phyloP scores from a whole-genome alignment of 257 asterid species.

The Echium plantagineum region DNA sequence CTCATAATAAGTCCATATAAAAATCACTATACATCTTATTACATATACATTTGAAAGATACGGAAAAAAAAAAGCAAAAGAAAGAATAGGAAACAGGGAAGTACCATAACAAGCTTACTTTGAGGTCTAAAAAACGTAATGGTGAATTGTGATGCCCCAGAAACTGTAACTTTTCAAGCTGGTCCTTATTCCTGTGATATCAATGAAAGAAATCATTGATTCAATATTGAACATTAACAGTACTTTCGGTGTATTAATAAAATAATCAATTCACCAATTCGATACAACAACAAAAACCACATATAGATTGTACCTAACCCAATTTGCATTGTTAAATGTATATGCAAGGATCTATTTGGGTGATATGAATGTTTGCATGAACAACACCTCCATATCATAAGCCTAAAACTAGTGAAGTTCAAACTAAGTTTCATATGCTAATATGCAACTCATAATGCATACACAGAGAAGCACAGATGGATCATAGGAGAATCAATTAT shows the following conservation, averaged over 20 bases:
- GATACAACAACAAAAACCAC: neutral
- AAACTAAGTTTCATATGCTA: neutral
- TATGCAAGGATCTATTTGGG: neutral
- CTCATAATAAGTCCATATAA: neutral
- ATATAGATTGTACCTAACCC: neutral
- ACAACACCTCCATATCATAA: too few relatives aligned
- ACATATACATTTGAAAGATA: neutral
- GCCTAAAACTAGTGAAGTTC: neutral
- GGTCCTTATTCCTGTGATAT: constrained; percentile 59
- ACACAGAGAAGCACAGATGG: too few relatives aligned
- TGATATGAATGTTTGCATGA: neutral
- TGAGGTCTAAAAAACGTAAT: constrained; percentile 48
- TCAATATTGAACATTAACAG: neutral
- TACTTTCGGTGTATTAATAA: too few relatives aligned
- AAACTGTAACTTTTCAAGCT: constrained; percentile 51
- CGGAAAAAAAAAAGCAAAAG: neutral
- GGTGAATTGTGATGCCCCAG: constrained; percentile 74
- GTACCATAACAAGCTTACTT: constrained; percentile 39
- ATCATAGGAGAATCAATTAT: too few relatives aligned
- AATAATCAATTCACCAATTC: too few relatives aligned
- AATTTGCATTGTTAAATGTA: neutral
- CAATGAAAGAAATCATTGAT: neutral
- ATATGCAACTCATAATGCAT: neutral
- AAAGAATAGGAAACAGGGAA: neutral
- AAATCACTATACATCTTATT: neutral